These are phyloP conservation scores for Rauvolfia tetraphylla DNA, from an alignment of 257 asterid genomes.

Conservation along the genomic window DNA sequence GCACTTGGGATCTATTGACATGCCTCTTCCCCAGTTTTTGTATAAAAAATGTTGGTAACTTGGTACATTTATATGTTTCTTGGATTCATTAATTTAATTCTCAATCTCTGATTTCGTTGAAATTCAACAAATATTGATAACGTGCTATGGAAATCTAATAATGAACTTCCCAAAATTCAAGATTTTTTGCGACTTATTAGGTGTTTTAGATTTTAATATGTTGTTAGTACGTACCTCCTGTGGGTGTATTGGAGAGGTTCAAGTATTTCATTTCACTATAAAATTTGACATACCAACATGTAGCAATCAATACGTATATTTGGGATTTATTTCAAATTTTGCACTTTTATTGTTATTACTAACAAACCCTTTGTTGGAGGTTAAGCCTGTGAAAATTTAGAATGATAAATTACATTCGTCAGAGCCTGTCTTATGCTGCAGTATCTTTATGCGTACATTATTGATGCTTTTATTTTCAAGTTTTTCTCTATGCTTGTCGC, in stretches of 20 bases:
- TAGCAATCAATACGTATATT: neutral
- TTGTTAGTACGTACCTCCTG: neutral
- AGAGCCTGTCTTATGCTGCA: neutral
- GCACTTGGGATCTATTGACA: no score
- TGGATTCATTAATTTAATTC: no score
- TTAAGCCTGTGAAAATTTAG: slow-evolving; percentile 1
- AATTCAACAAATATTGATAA: neutral
- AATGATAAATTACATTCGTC: neutral
- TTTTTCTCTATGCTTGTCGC: neutral
- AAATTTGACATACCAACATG: neutral
- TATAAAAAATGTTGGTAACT: no score
- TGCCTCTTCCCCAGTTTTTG: no score
- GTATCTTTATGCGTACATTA: neutral
- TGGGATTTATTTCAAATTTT: neutral
- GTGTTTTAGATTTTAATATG: neutral
- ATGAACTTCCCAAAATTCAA: neutral
- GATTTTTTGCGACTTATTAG: neutral
- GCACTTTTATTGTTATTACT: no score
- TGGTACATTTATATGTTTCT: neutral
- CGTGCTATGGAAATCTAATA: neutral
- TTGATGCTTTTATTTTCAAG: neutral
- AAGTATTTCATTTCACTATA: no score
- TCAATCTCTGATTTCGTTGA: neutral
- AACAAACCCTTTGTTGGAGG: no score
- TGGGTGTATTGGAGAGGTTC: neutral